Base-by-base conservation (phyloP, 805 yeast species). In the Saccharomycopsis sp. region DNA sequence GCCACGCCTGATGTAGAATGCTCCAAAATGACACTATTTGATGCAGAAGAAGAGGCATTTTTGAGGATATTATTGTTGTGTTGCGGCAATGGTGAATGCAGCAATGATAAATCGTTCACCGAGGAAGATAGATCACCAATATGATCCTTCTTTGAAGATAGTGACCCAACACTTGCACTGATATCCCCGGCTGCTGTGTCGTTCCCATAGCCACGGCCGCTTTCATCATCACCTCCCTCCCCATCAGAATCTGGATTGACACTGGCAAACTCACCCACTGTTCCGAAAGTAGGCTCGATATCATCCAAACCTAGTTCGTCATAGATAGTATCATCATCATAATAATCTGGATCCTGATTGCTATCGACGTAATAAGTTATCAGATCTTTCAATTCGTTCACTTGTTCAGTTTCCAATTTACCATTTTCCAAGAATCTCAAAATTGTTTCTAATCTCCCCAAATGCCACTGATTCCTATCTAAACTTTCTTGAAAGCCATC, bases 281-380 rank as follows among this genome's bases (percentile, higher is more conserved):
- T 20, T 5, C 50, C 50, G 41, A 43, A 46, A 9, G 39, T 32
- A 20, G 44, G 43, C 19, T 46, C 48, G 9, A 46, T 43, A 19
- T 76, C 80, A 46, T 69, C 79, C 33, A 87, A 31, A 32, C 81
- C 88, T 50, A 92, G 69, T 45, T 80, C 87, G 52, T 92, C 96
- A 60, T 89, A 92, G 46, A 89, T 73, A 7, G 85, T 87, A 52
- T 88, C 96, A 55, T 89, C 96, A 55, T 89, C 96, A 18, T 88
- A 80, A 58, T 86, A 89, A 53, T 88, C 95, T 3, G 79, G 88
- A 43, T 87, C 96, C 60, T 83, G 92, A 55, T 89, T 92, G 48
- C 87, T 82, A 50, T 92, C 97, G 25, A 92, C 94, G 59, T 86
- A 88, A 63, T 89, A 89, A 50, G 73, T 83, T 56, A 89, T 83